A percentile compares a stretch with the other conserved stretches of the same genome.
phyloP scores from a whole-genome alignment of 2,329 filamentous ascomycete genomes.

The Coccinonectria pachysandricola region DNA sequence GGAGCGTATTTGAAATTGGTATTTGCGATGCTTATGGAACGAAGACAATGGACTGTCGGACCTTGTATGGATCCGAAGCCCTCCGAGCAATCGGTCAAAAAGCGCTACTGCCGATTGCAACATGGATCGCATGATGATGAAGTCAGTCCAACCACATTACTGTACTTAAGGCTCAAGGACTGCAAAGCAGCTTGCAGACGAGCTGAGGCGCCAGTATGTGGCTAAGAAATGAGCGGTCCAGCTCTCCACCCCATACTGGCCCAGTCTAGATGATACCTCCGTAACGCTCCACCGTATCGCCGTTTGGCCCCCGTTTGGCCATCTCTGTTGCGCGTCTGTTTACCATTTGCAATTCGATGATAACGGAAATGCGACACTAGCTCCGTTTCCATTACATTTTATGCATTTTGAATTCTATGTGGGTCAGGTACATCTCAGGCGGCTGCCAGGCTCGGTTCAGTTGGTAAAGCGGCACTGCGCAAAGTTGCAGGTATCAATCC shows the following conservation, averaged over 20 bases:
- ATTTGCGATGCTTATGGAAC: constrained; percentile 1
- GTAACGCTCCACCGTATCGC: no score
- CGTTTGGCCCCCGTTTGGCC: no score
- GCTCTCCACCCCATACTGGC: no score
- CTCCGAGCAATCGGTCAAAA: background rate
- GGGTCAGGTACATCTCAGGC: no score
- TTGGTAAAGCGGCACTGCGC: background rate
- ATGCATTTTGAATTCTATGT: background rate
- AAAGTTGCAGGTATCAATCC: no score
- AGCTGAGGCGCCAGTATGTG: no score
- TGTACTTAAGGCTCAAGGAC: no score
- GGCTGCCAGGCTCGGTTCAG: background rate
- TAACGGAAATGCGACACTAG: background rate
- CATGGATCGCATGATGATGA: constrained; percentile 1
- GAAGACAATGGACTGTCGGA: constrained; percentile 1
- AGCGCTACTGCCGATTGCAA: constrained; percentile 1
- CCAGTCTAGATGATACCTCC: no score
- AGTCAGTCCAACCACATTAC: background rate
- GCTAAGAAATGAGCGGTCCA: no score
- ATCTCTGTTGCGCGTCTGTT: background rate
- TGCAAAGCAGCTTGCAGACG: no score
- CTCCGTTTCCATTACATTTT: background rate
- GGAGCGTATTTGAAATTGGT: constrained; percentile 1
- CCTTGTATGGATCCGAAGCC: constrained; percentile 1
- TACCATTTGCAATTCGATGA: background rate